Evolutionary conservation across 163 green algal genomes (phyloP).

Genomic region (Chlamydomonas reinhardtii): DNA sequence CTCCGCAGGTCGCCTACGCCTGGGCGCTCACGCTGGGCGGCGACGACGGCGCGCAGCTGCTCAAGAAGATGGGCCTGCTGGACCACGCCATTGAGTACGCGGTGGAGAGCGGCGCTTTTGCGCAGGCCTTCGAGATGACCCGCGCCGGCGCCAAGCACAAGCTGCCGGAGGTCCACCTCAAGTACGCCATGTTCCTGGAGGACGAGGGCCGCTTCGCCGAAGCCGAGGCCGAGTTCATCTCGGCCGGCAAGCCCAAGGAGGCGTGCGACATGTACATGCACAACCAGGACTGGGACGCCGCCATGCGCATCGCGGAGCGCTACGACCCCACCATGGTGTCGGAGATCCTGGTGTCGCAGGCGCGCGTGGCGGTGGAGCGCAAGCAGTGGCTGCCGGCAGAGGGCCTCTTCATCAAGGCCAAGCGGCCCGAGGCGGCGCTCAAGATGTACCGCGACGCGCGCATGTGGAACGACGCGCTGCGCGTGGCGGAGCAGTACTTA

Average conservation of each 20-base stretch:
- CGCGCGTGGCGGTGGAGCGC: slow-evolving; percentile 44
- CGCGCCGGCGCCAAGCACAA: slow-evolving; percentile 69
- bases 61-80: slow-evolving; percentile 78
- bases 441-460: slow-evolving; percentile 80
- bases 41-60: slow-evolving; percentile 76
- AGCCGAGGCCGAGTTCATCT: slow-evolving; percentile 83
- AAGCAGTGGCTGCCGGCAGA: slow-evolving; percentile 59
- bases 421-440: slow-evolving; percentile 79
- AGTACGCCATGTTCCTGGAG: slow-evolving; percentile 90
- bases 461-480: slow-evolving; percentile 83
- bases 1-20: slow-evolving; percentile 79
- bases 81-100: slow-evolving; percentile 86
- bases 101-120: slow-evolving; percentile 67
- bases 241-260: slow-evolving; percentile 82
- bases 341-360: slow-evolving; percentile 75
- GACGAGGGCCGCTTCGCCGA: slow-evolving; percentile 85
- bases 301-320: slow-evolving; percentile 80
- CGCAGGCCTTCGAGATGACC: slow-evolving; percentile 67
- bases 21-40: slow-evolving; percentile 76
- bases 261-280: slow-evolving; percentile 90
- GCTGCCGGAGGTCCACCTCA: slow-evolving; percentile 75
- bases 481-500: slow-evolving; percentile 84
- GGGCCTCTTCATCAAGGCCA: slow-evolving; percentile 77
- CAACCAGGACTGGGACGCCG: slow-evolving; percentile 81
- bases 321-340: slow-evolving; percentile 71